phyloP scores from a whole-genome alignment of 495 filamentous ascomycete genomes.

The Xylaria cubensis region DNA sequence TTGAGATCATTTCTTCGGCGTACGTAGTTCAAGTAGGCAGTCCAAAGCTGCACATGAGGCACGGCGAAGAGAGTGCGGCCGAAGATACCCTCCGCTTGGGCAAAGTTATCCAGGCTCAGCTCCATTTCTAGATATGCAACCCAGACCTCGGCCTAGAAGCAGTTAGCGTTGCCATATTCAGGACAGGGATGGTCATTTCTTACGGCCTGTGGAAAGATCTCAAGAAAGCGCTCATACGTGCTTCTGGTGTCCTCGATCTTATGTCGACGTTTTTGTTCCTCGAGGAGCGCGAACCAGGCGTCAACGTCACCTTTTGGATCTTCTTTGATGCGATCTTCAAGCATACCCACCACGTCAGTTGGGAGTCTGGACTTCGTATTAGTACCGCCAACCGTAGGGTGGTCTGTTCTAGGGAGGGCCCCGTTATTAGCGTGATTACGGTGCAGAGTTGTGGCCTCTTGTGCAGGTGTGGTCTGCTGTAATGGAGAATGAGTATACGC shows the following conservation, averaged over 20 bases:
- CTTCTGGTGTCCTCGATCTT: slow-evolving; percentile 81
- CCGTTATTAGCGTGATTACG: slow-evolving; percentile 40
- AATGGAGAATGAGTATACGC: slow-evolving; percentile 34
- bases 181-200: slow-evolving; percentile 47
- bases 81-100: slow-evolving; percentile 81
- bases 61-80: slow-evolving; percentile 71
- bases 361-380: slow-evolving; percentile 55
- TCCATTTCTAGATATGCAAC: slow-evolving; percentile 86
- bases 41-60: slow-evolving; percentile 86
- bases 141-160: slow-evolving; percentile 83
- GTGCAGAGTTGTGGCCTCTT: slow-evolving; percentile 33
- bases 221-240: slow-evolving; percentile 84
- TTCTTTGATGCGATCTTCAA: slow-evolving; percentile 89
- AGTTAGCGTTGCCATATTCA: slow-evolving; percentile 33
- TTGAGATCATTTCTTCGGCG: slow-evolving; percentile 88
- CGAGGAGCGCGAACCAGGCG: slow-evolving; percentile 86
- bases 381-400: slow-evolving; percentile 29
- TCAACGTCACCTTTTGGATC: slow-evolving; percentile 90
- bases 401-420: slow-evolving; percentile 21
- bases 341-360: slow-evolving; percentile 79
- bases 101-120: slow-evolving; percentile 77
- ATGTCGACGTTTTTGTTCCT: slow-evolving; percentile 80
- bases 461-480: slow-evolving; percentile 34
- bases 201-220: slow-evolving; percentile 88
- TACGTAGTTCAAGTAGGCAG: slow-evolving; percentile 92